phyloP scores from a whole-genome alignment of 345 rosid genomes.

The Triadica sebifera region DNA sequence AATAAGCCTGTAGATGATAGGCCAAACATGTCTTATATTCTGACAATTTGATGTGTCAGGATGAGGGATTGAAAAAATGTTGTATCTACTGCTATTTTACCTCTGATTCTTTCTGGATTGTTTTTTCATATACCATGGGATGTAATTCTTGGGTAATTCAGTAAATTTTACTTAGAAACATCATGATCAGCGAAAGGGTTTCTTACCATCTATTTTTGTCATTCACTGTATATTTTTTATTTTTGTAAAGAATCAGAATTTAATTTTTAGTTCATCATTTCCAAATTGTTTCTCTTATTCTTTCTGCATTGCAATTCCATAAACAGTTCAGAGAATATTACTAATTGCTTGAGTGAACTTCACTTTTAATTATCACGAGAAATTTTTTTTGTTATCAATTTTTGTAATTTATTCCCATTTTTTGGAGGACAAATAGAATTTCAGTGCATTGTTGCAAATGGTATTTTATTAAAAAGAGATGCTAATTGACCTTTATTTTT shows the following conservation, averaged over 20 bases:
- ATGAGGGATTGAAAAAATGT: background rate
- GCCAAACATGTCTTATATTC: background rate
- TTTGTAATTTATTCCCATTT: background rate
- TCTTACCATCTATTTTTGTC: background rate
- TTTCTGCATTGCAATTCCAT: background rate
- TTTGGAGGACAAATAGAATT: background rate
- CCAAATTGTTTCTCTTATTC: background rate
- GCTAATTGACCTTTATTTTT: slow-evolving; percentile 13
- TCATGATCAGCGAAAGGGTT: background rate
- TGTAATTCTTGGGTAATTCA: background rate
- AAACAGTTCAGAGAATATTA: background rate
- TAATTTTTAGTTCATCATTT: background rate
- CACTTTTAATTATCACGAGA: background rate
- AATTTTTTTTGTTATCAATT: background rate
- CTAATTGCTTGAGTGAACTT: background rate
- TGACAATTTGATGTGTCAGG: background rate
- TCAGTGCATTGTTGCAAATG: slow-evolving; percentile 5
- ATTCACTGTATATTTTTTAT: slow-evolving; percentile 7
- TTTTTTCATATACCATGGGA: background rate
- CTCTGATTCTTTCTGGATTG: background rate
- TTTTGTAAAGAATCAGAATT: background rate
- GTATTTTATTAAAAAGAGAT: background rate
- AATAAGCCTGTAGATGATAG: background rate
- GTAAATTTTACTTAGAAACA: background rate
- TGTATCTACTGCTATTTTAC: background rate